Evolutionary conservation across 2,329 filamentous ascomycete species (phyloP).

Genomic region (Fusarium papillatum): DNA sequence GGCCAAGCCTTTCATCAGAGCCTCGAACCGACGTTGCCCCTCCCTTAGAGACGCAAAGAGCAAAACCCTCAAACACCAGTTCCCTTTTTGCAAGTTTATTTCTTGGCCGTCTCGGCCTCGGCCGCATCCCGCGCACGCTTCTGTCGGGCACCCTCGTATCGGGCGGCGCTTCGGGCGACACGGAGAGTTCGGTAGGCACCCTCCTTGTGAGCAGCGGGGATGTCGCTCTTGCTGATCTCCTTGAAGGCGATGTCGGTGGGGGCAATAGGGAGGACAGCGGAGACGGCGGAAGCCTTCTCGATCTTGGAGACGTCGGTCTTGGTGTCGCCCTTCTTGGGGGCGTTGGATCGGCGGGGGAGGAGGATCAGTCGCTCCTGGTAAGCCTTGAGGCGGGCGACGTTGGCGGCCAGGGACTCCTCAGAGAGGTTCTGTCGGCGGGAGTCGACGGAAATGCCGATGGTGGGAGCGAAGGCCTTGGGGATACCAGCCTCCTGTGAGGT

Average conservation of each 20-base stretch:
- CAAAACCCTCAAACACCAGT: slow-evolving; percentile 59
- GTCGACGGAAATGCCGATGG: slow-evolving; percentile 98
- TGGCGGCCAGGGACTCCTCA: slow-evolving; percentile 93
- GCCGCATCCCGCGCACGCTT: slow-evolving; percentile 94
- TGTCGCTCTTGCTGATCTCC: slow-evolving; percentile 86
- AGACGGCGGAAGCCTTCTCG: slow-evolving; percentile 64
- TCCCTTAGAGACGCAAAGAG: slow-evolving; percentile 56
- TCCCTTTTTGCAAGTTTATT: slow-evolving; percentile 71
- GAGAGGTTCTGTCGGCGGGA: slow-evolving; percentile 96
- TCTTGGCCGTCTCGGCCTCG: slow-evolving; percentile 87
- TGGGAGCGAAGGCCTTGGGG: slow-evolving; percentile 92
- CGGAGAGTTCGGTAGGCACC: slow-evolving; percentile 91
- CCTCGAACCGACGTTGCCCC: slow-evolving; percentile 55
- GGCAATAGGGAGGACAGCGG: slow-evolving; percentile 78
- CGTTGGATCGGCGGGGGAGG: slow-evolving; percentile 95
- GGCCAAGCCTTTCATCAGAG: slow-evolving; percentile 52
- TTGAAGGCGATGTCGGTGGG: slow-evolving; percentile 74
- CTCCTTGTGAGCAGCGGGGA: slow-evolving; percentile 82
- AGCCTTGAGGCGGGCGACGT: slow-evolving; percentile 97
- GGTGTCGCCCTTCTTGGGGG: slow-evolving; percentile 94
- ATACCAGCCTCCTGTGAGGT: slow-evolving; percentile 89
- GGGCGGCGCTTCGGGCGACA: slow-evolving; percentile 85
- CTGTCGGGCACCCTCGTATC: slow-evolving; percentile 86
- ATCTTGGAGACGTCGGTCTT: slow-evolving; percentile 83
- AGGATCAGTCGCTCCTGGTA: slow-evolving; percentile 97